Evolutionary conservation across 2,329 filamentous ascomycete genomes (phyloP).

Genomic region (Fusarium miscanthi): DNA sequence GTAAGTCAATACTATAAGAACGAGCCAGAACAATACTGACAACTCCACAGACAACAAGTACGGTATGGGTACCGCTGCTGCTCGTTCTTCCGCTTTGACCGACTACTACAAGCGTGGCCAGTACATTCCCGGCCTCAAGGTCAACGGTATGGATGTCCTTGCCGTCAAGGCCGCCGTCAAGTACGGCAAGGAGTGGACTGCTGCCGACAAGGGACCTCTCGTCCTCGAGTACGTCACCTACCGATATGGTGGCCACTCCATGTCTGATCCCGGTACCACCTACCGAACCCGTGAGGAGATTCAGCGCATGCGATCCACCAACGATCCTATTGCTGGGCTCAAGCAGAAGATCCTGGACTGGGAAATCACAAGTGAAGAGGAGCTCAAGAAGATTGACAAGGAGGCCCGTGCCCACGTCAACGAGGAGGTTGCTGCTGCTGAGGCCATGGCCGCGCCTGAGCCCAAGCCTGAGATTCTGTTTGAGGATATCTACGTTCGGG

Average conservation of each 20-base stretch:
- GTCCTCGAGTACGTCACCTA: slow-evolving; percentile 99
- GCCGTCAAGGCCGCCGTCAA: slow-evolving; percentile 96
- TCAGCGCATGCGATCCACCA: slow-evolving; percentile 98
- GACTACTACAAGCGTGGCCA: slow-evolving; percentile 99
- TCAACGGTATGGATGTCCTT: slow-evolving; percentile 99
- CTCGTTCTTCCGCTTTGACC: slow-evolving; percentile 92
- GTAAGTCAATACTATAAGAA: slow-evolving; percentile 65
- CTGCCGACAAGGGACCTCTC: slow-evolving; percentile 86
- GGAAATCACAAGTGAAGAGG: slow-evolving; percentile 89
- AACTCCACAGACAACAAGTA: slow-evolving; percentile 93
- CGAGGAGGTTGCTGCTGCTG: slow-evolving; percentile 88
- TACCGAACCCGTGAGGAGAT: slow-evolving; percentile 99
- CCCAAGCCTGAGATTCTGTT: slow-evolving; percentile 84
- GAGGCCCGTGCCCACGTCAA: slow-evolving; percentile 87
- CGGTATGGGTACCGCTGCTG: slow-evolving; percentile 97
- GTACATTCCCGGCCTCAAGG: slow-evolving; percentile 99
- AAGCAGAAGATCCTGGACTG: slow-evolving; percentile 99
- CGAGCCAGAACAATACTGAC: slow-evolving; percentile 17
- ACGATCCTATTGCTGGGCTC: slow-evolving; percentile 96
- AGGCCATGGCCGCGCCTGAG: slow-evolving; percentile 87
- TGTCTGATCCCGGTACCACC: slow-evolving; percentile 99
- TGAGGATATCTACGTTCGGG: slow-evolving; percentile 63
- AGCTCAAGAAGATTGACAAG: slow-evolving; percentile 97
- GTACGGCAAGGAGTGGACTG: slow-evolving; percentile 90
- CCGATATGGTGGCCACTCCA: slow-evolving; percentile 98